Evolutionary conservation across 2,329 filamentous ascomycete species (phyloP), one percentile per base, ranked within the genome.

Genomic region (Rhynchosporium agropyri): DNA sequence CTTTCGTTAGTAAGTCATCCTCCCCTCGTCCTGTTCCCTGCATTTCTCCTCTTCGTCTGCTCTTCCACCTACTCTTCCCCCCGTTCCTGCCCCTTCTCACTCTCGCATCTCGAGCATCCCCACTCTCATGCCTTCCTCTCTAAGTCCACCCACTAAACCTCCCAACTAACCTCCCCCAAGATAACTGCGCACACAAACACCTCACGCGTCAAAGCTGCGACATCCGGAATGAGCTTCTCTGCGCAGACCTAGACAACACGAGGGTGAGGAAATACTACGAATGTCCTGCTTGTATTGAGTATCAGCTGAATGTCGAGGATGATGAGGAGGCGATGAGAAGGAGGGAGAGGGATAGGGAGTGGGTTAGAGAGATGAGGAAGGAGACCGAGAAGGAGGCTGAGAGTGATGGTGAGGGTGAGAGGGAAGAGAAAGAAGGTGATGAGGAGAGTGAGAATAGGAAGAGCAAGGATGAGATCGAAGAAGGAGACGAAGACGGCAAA

Each of bases 171-270:
- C 20, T 20, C 26, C 28, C 4, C 40, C 12, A 12, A 64, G 63
- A 64, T 20, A 56, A 64, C 9, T 64, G 63, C 56, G 45, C 36
- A 13, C 63, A 64, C 55, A 64, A 64, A 50, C 59, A 60, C 55
- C 59, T 64, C 31, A 31, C 51, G 10, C 63, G 63, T 1, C 45
- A 51, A 1, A 8, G n/a, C 26, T 64, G 63, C 63, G 15, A 38
- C 9, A 31, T 10, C 1, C 10, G 33, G 8, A 64, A 64, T 49
- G 15, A 26, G 8, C 43, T 55, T 20, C 59, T 64, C 36, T 64
- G 59, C 50, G 48, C 54, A 13, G 55, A 62, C 28, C 8, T 48
- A 3, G 7, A 42, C 26, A 62, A 60, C 26, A 15, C 15, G 5
- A 7, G 36, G 13, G 12, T 9, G 26, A 46, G 43, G 6, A n/a